Percentiles rank a stretch among this genome's conserved stretches.
phyloP scores from a whole-genome alignment of 2,329 filamentous ascomycete species.

The Tympanopsis confertula region DNA sequence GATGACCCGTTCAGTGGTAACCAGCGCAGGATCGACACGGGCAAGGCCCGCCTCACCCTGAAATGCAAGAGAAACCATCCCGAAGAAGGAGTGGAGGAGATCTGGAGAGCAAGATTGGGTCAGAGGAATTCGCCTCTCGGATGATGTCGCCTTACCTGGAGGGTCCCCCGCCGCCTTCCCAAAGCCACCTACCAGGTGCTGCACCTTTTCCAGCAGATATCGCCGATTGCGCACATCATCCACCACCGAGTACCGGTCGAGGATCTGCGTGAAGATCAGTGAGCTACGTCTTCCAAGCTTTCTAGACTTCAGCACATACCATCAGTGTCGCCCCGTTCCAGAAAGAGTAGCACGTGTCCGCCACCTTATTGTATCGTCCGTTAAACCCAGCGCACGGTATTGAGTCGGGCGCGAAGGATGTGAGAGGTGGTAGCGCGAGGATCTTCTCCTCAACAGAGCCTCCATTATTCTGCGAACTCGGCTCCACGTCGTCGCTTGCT shows the following conservation, averaged over 20 bases:
- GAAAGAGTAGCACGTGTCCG: slow-evolving; percentile 92
- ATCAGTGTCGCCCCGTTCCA: slow-evolving; percentile 65
- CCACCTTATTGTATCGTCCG: slow-evolving; percentile 78
- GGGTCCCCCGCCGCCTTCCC: slow-evolving; percentile 57
- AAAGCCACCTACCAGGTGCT: slow-evolving; percentile 76
- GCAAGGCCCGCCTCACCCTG: background rate
- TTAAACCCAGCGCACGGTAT: slow-evolving; percentile 64
- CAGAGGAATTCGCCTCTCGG: no score
- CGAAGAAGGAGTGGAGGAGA: background rate
- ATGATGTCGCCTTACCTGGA: slow-evolving; percentile 34
- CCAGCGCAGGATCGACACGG: background rate
- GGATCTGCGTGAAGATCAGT: slow-evolving; percentile 30
- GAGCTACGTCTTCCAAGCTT: slow-evolving; percentile 3
- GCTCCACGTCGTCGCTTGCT: slow-evolving; percentile 19
- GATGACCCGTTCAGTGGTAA: background rate
- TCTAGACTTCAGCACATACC: slow-evolving; percentile 28
- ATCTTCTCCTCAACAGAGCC: background rate
- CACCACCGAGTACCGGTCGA: slow-evolving; percentile 45
- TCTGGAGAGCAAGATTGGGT: background rate
- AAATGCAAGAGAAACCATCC: slow-evolving; percentile 1
- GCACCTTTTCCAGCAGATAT: slow-evolving; percentile 75
- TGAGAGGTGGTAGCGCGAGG: background rate
- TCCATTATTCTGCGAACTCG: slow-evolving; percentile 4
- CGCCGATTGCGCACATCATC: slow-evolving; percentile 49
- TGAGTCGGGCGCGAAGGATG: slow-evolving; percentile 13